Evolutionary conservation across 2,329 filamentous ascomycete genomes (phyloP).

Genomic region (Phialophora tarda): DNA sequence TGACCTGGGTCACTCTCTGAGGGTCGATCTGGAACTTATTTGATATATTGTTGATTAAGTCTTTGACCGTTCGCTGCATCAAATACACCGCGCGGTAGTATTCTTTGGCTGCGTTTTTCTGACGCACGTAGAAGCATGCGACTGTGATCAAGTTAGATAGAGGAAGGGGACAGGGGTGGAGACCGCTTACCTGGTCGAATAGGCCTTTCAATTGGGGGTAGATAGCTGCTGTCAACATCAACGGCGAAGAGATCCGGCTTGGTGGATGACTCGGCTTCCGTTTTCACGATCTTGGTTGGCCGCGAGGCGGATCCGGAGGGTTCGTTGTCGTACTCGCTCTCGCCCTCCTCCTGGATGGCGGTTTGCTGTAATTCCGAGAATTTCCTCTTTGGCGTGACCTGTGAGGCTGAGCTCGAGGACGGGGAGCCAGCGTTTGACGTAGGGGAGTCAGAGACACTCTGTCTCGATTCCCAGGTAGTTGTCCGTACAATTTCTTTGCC

Average conservation of each 20-base stretch:
- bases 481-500: constrained; percentile 42
- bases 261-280: constrained; percentile 19
- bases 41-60: constrained; percentile 74
- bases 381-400: constrained; percentile 52
- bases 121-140: constrained; percentile 83
- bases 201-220: constrained; percentile 73
- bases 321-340: constrained; percentile 32
- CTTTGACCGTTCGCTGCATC: constrained; percentile 73
- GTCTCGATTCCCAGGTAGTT: constrained; percentile 44
- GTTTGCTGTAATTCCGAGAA: constrained; percentile 37
- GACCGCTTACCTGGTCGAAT: constrained; percentile 68
- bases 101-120: constrained; percentile 59
- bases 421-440: constrained; percentile 48
- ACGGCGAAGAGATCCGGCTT: constrained; percentile 49
- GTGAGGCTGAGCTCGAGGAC: constrained; percentile 48
- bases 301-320: constrained; percentile 15
- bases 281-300: constrained; percentile 36
- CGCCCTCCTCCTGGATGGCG: constrained; percentile 35
- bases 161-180: background rate
- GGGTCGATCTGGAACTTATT: constrained; percentile 82
- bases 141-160: constrained; percentile 57
- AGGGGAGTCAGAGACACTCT: constrained; percentile 45
- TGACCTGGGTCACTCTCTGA: constrained; percentile 69
- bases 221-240: constrained; percentile 85
- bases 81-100: constrained; percentile 88